phyloP scores from a whole-genome alignment of 2,329 filamentous ascomycete species.

The Fusarium pilosicola region DNA sequence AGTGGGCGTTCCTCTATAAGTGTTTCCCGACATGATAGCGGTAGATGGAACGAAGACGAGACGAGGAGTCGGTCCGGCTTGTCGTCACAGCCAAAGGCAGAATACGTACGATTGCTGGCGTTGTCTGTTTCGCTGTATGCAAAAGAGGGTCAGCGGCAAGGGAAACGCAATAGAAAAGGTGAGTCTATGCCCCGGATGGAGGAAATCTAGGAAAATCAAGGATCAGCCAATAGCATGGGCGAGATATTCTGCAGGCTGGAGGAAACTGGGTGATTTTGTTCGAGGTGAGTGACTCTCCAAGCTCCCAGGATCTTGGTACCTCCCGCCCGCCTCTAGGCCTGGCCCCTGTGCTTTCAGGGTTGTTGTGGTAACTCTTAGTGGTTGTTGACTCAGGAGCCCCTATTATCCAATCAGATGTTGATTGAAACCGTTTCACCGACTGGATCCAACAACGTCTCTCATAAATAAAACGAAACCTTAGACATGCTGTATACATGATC shows the following conservation, averaged over 20 bases:
- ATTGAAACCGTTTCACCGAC: constrained; percentile 14
- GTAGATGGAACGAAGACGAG: constrained; percentile 33
- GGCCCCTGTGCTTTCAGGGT: constrained; percentile 21
- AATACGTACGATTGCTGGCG: constrained; percentile 25
- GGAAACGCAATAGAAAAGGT: constrained; percentile 22
- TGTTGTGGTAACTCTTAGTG: constrained; percentile 37
- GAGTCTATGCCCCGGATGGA: constrained; percentile 28
- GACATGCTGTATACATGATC: neutral
- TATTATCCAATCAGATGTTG: constrained; percentile 14
- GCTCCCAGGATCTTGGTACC: constrained; percentile 22
- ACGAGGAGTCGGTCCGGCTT: constrained; percentile 33
- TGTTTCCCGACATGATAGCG: constrained; percentile 66
- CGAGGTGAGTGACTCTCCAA: constrained; percentile 29
- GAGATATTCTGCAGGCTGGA: constrained; percentile 37
- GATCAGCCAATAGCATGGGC: constrained; percentile 41
- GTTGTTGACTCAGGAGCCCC: constrained; percentile 24
- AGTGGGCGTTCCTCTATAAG: constrained; percentile 76
- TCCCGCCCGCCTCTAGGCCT: constrained; percentile 18
- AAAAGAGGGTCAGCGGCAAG: constrained; percentile 27
- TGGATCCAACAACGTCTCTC: constrained; percentile 11
- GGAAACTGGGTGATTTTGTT: constrained; percentile 45
- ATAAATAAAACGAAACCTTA: neutral
- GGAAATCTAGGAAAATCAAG: constrained; percentile 29
- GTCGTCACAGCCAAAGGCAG: constrained; percentile 25
- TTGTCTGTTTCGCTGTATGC: constrained; percentile 27